Evolutionary conservation across 2,329 filamentous ascomycete species (phyloP).

Genomic region (Fusarium luffae): DNA sequence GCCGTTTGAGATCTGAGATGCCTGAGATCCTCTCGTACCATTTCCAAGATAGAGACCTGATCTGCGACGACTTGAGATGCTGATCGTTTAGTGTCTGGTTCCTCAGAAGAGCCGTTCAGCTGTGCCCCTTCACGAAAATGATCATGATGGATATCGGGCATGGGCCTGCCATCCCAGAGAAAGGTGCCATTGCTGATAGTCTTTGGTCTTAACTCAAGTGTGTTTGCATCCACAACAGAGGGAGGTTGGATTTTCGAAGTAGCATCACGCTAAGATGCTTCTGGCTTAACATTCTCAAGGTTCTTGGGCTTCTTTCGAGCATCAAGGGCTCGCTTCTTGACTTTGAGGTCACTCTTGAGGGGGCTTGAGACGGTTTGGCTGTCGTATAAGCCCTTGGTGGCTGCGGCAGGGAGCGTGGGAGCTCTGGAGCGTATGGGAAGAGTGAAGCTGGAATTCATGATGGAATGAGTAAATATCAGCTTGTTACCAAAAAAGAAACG

Average conservation of each 20-base stretch:
- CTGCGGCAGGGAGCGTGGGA: neutral
- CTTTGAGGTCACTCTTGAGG: neutral
- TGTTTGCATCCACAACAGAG: slow-evolving; percentile 24
- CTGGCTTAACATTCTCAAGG: slow-evolving; percentile 22
- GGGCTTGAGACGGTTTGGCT: slow-evolving; percentile 7
- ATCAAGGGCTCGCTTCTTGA: slow-evolving; percentile 9
- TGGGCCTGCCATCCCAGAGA: slow-evolving; percentile 11
- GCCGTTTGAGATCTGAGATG: slow-evolving; percentile 15
- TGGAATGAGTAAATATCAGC: neutral
- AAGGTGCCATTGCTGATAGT: slow-evolving; percentile 17
- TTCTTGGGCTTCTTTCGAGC: slow-evolving; percentile 1
- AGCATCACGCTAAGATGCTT: slow-evolving; percentile 12
- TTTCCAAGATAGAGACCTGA: slow-evolving; percentile 28
- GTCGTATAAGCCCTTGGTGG: neutral
- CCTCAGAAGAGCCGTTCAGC: slow-evolving; percentile 14
- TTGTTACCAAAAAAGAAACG: neutral
- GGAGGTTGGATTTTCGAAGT: neutral
- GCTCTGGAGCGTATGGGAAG: slow-evolving; percentile 32
- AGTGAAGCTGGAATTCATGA: slow-evolving; percentile 35
- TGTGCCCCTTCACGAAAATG: slow-evolving; percentile 21
- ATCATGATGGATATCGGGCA: slow-evolving; percentile 6
- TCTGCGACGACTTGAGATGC: slow-evolving; percentile 30
- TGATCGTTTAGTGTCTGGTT: neutral
- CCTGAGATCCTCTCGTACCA: slow-evolving; percentile 32
- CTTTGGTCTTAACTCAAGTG: slow-evolving; percentile 21